A percentile compares a stretch with the other conserved stretches of the same genome.
Evolutionary conservation across 1,284 basidiomycete genomes (phyloP).

Genomic region (Ceraceosorus bombacis): DNA sequence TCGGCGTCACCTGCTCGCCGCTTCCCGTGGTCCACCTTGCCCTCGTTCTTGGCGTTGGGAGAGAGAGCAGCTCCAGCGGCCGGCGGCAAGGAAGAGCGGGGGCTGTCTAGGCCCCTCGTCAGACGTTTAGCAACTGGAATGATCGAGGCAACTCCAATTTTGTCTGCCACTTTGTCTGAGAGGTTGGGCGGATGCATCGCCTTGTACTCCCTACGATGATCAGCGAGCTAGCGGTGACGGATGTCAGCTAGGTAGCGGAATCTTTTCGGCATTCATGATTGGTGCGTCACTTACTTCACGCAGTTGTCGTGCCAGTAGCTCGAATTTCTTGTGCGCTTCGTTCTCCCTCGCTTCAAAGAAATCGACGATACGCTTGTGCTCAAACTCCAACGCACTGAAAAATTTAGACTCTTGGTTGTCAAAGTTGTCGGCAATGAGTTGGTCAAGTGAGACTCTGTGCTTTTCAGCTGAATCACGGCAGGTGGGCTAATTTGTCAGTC

Average conservation of each 20-base stretch:
- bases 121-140: not conserved
- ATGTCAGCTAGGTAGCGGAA: conserved; percentile 1
- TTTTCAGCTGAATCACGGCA: not conserved
- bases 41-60: not conserved
- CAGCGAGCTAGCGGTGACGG: conserved; percentile 29
- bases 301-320: conserved; percentile 63
- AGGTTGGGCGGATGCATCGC: conserved; percentile 6
- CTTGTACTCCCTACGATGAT: conserved; percentile 39
- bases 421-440: conserved; percentile 52
- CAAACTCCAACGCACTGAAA: conserved; percentile 29
- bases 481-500: not conserved
- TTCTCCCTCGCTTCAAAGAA: conserved; percentile 71
- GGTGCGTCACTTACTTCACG: conserved; percentile 54
- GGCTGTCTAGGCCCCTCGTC: too few relatives aligned
- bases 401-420: conserved; percentile 67
- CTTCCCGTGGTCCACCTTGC: not conserved
- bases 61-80: not conserved
- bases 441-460: conserved; percentile 6
- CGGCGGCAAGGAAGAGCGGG: too few relatives aligned
- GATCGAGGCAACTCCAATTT: not conserved
- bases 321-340: conserved; percentile 59
- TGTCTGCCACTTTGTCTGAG: not conserved
- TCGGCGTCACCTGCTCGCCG: not conserved
- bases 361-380: conserved; percentile 28
- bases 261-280: not conserved